Percentiles rank a stretch among this genome's conserved stretches.
Conservation (phyloP, 352 stramenopile genomes). For the Globisporangium acanthophoron region DNA sequence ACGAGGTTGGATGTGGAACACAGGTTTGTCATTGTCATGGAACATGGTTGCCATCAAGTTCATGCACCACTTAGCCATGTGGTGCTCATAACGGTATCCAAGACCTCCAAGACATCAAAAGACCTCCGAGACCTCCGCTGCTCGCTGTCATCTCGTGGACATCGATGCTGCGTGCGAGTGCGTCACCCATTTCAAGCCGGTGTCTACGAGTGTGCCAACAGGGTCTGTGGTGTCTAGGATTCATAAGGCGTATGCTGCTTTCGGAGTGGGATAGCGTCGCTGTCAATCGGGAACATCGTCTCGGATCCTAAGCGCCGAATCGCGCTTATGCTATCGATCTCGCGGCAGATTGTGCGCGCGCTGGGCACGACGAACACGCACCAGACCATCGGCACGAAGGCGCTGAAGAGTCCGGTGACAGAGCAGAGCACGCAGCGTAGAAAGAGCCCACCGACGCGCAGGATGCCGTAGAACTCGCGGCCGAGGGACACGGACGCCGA, state of each 20-base stretch:
- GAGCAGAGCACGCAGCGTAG: conserved; percentile 31
- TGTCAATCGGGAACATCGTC: conserved; percentile 37
- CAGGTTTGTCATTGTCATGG: too few relatives aligned
- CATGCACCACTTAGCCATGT: too few relatives aligned
- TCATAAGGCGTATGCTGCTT: background rate
- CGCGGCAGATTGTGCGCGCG: conserved; percentile 39
- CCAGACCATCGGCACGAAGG: conserved; percentile 25
- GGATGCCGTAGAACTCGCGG: conserved; percentile 55
- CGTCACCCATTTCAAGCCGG: background rate
- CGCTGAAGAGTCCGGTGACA: conserved; percentile 20
- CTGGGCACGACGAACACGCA: conserved; percentile 31
- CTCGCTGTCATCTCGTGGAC: too few relatives aligned
- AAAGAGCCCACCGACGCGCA: conserved; percentile 34
- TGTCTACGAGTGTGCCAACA: background rate
- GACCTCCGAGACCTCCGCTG: too few relatives aligned
- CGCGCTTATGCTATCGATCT: conserved; percentile 31
- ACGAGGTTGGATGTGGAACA: too few relatives aligned
- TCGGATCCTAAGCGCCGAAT: conserved; percentile 21
- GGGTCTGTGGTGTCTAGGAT: background rate
- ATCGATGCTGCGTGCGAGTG: too few relatives aligned
- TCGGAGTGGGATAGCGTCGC: conserved; percentile 7
- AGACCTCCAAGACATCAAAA: too few relatives aligned
- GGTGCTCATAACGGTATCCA: too few relatives aligned
- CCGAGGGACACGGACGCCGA: conserved; percentile 47
- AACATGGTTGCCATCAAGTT: too few relatives aligned